Evolutionary conservation across 208 protist species (phyloP).

Genomic region (Kentomonas sorsogonicus): DNA sequence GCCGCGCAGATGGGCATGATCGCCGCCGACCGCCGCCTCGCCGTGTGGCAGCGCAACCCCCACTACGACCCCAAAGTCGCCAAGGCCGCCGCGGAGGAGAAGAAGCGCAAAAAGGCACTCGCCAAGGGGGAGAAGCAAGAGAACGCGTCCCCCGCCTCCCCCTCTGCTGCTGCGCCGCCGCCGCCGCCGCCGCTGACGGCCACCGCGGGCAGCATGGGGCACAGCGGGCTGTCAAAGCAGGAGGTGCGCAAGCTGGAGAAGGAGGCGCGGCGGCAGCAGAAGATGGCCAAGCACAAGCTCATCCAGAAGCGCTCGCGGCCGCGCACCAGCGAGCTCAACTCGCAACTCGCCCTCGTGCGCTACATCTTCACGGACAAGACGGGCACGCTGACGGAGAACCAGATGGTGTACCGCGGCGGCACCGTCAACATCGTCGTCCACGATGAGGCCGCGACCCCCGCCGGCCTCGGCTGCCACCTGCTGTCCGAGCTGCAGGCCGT

Average conservation of each 20-base stretch:
- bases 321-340: slow-evolving; percentile 86
- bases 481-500: slow-evolving; percentile 11
- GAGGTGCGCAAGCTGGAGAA: too few relatives aligned
- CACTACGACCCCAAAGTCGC: too few relatives aligned
- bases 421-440: slow-evolving; percentile 36
- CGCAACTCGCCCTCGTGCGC: slow-evolving; percentile 67
- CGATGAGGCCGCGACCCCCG: slow-evolving; percentile 52
- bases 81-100: too few relatives aligned
- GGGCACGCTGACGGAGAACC: slow-evolving; percentile 86
- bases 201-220: too few relatives aligned
- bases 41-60: slow-evolving; percentile 57
- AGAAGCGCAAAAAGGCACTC: too few relatives aligned
- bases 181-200: too few relatives aligned
- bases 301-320: slow-evolving; percentile 50
- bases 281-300: too few relatives aligned
- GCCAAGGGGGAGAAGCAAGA: too few relatives aligned
- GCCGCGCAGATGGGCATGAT: slow-evolving; percentile 82
- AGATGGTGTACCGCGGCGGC: slow-evolving; percentile 81
- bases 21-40: slow-evolving; percentile 63
- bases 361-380: slow-evolving; percentile 92
- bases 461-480: slow-evolving; percentile 47
- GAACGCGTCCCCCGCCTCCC: too few relatives aligned
- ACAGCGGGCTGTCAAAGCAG: slow-evolving; percentile 38
- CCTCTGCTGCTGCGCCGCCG: too few relatives aligned
- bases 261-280: too few relatives aligned